phyloP scores from a whole-genome alignment of 2,329 filamentous ascomycete species.

The Beauveria sp. region DNA sequence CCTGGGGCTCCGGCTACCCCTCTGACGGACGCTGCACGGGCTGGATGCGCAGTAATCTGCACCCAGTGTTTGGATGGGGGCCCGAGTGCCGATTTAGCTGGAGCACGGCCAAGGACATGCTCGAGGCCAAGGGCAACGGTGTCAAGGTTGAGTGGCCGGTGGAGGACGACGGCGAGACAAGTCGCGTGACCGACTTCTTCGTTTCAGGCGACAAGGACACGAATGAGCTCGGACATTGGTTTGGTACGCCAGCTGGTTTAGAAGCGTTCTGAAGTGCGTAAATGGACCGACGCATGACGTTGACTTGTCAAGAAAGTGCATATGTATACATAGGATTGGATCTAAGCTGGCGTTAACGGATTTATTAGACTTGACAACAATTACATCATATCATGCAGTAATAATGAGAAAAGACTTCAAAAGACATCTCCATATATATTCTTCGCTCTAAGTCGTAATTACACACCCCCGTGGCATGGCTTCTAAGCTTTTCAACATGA shows the following conservation, averaged over 20 bases:
- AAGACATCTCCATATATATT: conserved; percentile 4
- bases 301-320: not conserved
- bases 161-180: conserved; percentile 61
- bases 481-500: conserved; percentile 10
- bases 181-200: conserved; percentile 72
- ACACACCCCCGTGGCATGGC: not conserved
- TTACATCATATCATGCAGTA: not conserved
- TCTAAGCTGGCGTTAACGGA: not conserved
- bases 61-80: conserved; percentile 93
- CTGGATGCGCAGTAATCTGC: conserved; percentile 83
- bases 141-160: conserved; percentile 78
- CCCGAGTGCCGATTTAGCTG: conserved; percentile 90
- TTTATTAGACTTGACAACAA: not conserved
- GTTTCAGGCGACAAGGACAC: conserved; percentile 33
- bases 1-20: conserved; percentile 91
- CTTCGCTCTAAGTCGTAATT: conserved; percentile 5
- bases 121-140: conserved; percentile 64
- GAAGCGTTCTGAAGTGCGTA: conserved; percentile 54
- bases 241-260: conserved; percentile 61
- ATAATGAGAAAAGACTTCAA: not conserved
- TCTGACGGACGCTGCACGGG: conserved; percentile 71
- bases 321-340: not conserved
- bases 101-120: conserved; percentile 88
- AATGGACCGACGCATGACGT: not conserved
- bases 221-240: conserved; percentile 74